Conservation (phyloP, 345 rosid genomes). For the Arabidopsis suecica region DNA sequence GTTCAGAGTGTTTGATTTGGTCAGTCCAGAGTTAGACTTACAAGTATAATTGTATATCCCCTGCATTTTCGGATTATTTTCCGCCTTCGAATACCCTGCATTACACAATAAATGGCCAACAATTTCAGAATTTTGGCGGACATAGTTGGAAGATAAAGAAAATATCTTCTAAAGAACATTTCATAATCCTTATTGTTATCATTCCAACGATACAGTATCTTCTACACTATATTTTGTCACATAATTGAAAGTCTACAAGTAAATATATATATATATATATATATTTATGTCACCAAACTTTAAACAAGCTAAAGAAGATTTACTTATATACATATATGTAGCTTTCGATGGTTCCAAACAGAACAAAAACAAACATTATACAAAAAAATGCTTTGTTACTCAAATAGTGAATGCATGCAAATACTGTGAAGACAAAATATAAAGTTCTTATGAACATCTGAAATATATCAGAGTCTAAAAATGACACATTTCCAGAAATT, state of each 20-base stretch:
- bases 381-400: background rate
- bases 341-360: no score
- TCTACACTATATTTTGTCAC: background rate
- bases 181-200: background rate
- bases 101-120: background rate
- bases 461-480: no score
- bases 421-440: background rate
- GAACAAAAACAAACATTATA: no score
- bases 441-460: background rate
- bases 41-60: background rate
- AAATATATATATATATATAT: no score
- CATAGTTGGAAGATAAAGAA: no score
- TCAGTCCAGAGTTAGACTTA: background rate
- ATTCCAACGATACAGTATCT: background rate
- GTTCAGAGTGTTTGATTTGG: background rate
- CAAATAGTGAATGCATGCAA: background rate
- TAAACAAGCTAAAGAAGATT: no score
- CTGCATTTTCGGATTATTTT: background rate
- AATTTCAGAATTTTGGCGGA: no score
- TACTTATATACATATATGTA: no score
- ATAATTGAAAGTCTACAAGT: background rate
- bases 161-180: background rate
- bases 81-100: slow-evolving; percentile 1
- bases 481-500: no score
- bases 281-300: background rate